Evolutionary conservation across 2,329 filamentous ascomycete species (phyloP).

Genomic region (Fusarium clavum): DNA sequence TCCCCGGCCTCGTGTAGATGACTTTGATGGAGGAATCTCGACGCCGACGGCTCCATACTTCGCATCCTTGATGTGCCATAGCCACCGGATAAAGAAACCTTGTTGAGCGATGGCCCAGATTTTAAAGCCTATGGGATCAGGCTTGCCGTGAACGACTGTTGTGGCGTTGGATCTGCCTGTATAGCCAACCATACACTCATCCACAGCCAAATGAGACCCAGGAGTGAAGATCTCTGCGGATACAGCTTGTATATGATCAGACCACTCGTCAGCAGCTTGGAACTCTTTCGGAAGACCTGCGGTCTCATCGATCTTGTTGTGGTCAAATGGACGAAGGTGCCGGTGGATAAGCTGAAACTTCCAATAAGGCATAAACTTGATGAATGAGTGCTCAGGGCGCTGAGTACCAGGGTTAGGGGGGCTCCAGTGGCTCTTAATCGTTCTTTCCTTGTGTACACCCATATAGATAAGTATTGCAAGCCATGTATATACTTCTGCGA

Average conservation of each 20-base stretch:
- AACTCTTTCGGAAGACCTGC: not conserved
- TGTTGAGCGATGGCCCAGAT: conserved; percentile 1
- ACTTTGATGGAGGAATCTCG: too few species aligned
- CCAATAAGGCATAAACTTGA: not conserved
- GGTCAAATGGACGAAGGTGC: not conserved
- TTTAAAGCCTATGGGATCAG: not conserved
- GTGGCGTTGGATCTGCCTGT: not conserved
- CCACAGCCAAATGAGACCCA: not conserved
- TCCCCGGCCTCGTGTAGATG: too few species aligned
- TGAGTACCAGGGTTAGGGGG: not conserved
- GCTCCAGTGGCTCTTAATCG: not conserved
- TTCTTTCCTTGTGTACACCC: not conserved
- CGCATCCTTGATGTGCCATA: too few species aligned
- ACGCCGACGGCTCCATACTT: too few species aligned
- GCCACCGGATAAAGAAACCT: conserved; percentile 5
- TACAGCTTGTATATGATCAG: not conserved
- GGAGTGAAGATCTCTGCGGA: not conserved
- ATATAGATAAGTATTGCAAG: not conserved
- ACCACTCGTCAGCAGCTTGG: not conserved
- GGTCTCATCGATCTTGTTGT: not conserved
- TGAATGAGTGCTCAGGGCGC: not conserved
- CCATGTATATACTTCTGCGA: not conserved
- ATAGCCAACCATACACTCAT: conserved; percentile 3
- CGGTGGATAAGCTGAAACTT: not conserved
- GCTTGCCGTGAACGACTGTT: not conserved